A percentile compares a stretch with the other conserved stretches of the same genome.
Evolutionary conservation across 2,329 filamentous ascomycete species (phyloP).

Genomic region (Penicillium sp.): DNA sequence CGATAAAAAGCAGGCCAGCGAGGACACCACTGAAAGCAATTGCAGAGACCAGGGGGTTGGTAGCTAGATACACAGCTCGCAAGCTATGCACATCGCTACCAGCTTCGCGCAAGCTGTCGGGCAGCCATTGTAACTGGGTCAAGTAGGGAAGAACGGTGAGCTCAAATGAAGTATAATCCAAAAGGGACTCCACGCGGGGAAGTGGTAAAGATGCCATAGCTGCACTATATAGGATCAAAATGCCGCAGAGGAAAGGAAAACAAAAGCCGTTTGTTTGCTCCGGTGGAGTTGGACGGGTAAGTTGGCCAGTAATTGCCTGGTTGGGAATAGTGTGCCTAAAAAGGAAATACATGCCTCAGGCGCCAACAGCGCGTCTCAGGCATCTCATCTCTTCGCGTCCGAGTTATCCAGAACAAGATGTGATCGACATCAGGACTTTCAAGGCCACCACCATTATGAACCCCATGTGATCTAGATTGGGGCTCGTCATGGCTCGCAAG

Average conservation of each 20-base stretch:
- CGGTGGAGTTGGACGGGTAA: slow-evolving; percentile 6
- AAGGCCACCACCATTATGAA: slow-evolving; percentile 8
- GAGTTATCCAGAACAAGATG: slow-evolving; percentile 11
- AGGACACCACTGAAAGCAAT: slow-evolving; percentile 69
- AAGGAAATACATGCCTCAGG: slow-evolving; percentile 11
- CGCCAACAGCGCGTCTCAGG: slow-evolving; percentile 7
- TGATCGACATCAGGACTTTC: slow-evolving; percentile 8
- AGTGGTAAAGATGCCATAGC: slow-evolving; percentile 58
- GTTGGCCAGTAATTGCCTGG: slow-evolving; percentile 20
- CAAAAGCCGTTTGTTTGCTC: slow-evolving; percentile 2
- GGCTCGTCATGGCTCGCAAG: slow-evolving; percentile 44
- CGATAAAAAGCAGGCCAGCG: slow-evolving; percentile 68
- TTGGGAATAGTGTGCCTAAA: slow-evolving; percentile 9
- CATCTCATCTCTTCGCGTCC: slow-evolving; percentile 14
- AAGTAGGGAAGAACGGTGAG: slow-evolving; percentile 73
- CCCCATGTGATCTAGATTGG: slow-evolving; percentile 6
- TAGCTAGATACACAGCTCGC: slow-evolving; percentile 70
- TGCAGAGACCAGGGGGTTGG: slow-evolving; percentile 79
- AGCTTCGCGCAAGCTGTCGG: slow-evolving; percentile 60
- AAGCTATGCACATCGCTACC: slow-evolving; percentile 61
- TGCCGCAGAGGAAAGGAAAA: slow-evolving; percentile 3
- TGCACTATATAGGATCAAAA: not conserved
- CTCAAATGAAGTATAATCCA: slow-evolving; percentile 73
- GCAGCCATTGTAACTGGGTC: slow-evolving; percentile 67
- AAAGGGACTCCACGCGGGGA: slow-evolving; percentile 65